phyloP scores from a whole-genome alignment of 116 monocot genomes.

The Papilionanthe hybrid region DNA sequence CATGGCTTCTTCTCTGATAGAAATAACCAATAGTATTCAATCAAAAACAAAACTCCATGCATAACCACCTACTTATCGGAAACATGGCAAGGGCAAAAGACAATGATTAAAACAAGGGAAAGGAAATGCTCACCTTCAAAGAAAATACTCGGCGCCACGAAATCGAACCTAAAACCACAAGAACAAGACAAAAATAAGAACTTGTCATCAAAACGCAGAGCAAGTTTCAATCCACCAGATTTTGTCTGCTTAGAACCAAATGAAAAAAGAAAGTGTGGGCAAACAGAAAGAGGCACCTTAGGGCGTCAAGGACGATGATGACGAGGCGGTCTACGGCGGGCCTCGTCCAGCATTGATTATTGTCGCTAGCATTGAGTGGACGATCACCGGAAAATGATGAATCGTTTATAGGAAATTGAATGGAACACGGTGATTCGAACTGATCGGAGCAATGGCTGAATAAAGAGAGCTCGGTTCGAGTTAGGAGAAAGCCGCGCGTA shows the following conservation, averaged over 20 bases:
- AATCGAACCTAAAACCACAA: constrained; percentile 64
- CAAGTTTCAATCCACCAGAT: background rate
- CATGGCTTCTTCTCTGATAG: constrained; percentile 65
- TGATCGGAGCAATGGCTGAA: constrained; percentile 65
- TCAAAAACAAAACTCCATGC: background rate
- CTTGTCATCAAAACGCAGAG: background rate
- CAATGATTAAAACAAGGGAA: background rate
- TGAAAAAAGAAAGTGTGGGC: background rate
- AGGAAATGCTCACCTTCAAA: constrained; percentile 47
- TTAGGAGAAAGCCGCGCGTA: constrained; percentile 94
- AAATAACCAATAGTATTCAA: constrained; percentile 11
- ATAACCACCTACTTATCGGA: background rate
- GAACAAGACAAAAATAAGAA: background rate
- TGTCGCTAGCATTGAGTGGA: background rate
- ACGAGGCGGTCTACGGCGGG: constrained; percentile 81
- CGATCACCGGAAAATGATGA: background rate
- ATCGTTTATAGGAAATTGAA: constrained; percentile 2
- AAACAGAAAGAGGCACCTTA: constrained; percentile 37
- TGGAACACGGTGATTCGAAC: constrained; percentile 32
- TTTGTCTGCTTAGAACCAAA: background rate
- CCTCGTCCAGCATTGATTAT: constrained; percentile 53
- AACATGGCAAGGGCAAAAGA: background rate
- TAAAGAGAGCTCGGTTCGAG: constrained; percentile 86
- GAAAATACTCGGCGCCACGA: constrained; percentile 85
- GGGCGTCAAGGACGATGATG: constrained; percentile 88